phyloP scores from a whole-genome alignment of 176 grass and related monocot genomes.

The Triticum monococcum region DNA sequence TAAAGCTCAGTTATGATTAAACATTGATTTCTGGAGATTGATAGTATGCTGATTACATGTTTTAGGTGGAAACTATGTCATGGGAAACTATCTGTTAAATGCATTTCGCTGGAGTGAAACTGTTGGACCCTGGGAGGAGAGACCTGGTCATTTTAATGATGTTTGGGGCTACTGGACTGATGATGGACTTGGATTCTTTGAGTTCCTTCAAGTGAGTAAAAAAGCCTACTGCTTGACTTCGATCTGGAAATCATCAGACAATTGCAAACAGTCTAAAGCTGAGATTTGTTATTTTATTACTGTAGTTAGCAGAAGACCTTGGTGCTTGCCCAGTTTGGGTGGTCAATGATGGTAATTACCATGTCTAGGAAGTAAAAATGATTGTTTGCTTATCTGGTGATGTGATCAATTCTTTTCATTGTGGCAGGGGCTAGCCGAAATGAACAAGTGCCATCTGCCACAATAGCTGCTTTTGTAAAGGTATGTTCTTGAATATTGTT shows the following conservation, averaged over 20 bases:
- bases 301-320: slow-evolving; percentile 88
- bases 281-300: slow-evolving; percentile 24
- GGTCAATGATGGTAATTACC: slow-evolving; percentile 73
- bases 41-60: slow-evolving; percentile 10
- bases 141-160: slow-evolving; percentile 88
- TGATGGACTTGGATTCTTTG: slow-evolving; percentile 87
- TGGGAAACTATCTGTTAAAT: slow-evolving; percentile 79
- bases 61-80: slow-evolving; percentile 84
- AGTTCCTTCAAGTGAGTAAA: slow-evolving; percentile 85
- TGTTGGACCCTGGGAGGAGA: slow-evolving; percentile 85
- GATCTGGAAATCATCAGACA: slow-evolving; percentile 21
- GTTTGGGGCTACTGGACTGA: slow-evolving; percentile 94
- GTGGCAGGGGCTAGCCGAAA: slow-evolving; percentile 71
- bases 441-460: slow-evolving; percentile 64
- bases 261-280: slow-evolving; percentile 9
- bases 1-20: not conserved
- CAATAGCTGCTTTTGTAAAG: slow-evolving; percentile 78
- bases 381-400: not conserved
- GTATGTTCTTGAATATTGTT: slow-evolving; percentile 40
- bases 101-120: slow-evolving; percentile 90
- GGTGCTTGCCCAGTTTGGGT: slow-evolving; percentile 85
- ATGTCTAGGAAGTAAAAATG: slow-evolving; percentile 10
- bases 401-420: slow-evolving; percentile 27
- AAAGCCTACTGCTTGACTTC: slow-evolving; percentile 21
- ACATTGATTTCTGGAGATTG: not conserved